Base-by-base conservation (phyloP, 2,329 filamentous ascomycete genomes). In the Hypoxylon sp. region DNA sequence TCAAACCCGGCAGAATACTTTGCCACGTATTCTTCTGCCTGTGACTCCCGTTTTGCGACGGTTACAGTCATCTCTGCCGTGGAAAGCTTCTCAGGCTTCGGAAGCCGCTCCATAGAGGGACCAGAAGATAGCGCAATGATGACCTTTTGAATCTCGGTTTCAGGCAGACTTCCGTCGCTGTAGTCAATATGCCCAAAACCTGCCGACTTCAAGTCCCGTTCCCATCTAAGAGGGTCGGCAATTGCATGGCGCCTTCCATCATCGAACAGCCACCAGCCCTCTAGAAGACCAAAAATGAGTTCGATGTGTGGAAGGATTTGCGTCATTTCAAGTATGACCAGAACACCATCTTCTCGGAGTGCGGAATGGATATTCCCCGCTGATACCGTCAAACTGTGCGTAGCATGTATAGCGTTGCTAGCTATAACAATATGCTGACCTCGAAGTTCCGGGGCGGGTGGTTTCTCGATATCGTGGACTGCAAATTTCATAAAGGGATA, bases 191-290 rank as follows among this genome's bases (percentile, higher is more conserved):
- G 61, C 1, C 67, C 69, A 50, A 70, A 80, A 0, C 78, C 78
- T 0, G 60, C 71, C 0, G 57, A 22, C 2, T 69, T 71, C 1
- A 80, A 52, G 0, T 54, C 71, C 1, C 22, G 5, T 26, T 72
- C 39, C 79, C 78, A 80, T 22, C 5, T 9, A 53, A 60, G 6
- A 42, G 8, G 50, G 50, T 14, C 5, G 1, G 60, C 48, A 3
- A 77, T 6, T 2, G 70, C 73, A 63, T 79, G 74, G 1, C 60
- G 54, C 0, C 75, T 67, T 5, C 76, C 78, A 53, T 81, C 79
- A 4, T 75, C 69, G 33, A 78, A 80, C 10, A 77, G 57, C 80
- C 80, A 82, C 80, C 80, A 82, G 1, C 80, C 79, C n/a, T 81
- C 77, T 1, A 81, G 61, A 0, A 80, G 63, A 0, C 80, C 80